These are phyloP conservation scores for Solanum bukasovii DNA, from an alignment of 257 asterid genomes.

Conservation along the genomic window DNA sequence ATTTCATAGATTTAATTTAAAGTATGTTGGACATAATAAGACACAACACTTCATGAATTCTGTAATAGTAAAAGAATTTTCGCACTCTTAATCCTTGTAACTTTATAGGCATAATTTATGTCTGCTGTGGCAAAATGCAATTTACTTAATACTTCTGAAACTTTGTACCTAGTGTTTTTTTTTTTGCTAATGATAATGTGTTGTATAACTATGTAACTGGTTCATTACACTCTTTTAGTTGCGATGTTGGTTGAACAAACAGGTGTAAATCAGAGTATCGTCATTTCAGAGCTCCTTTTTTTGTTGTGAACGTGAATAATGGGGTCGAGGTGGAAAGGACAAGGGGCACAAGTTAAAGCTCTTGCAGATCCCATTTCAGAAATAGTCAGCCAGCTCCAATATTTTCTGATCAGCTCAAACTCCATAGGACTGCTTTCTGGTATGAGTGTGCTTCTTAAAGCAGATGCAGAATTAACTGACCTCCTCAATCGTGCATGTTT, in stretches of 20 bases:
- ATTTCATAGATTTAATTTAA: background rate
- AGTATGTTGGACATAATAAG: background rate
- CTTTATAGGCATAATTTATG: background rate
- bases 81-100: background rate
- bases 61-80: background rate
- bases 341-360: slow-evolving; percentile 31
- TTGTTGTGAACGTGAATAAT: background rate
- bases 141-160: background rate
- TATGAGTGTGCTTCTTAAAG: slow-evolving; percentile 38
- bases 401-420: slow-evolving; percentile 36
- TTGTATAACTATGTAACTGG: background rate
- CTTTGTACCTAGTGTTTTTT: background rate
- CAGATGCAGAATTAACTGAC: slow-evolving; percentile 34
- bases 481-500: slow-evolving; percentile 52
- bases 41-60: no score
- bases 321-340: slow-evolving; percentile 42
- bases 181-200: background rate
- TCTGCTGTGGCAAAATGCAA: background rate
- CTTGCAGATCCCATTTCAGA: slow-evolving; percentile 31
- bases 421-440: slow-evolving; percentile 47
- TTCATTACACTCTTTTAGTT: background rate
- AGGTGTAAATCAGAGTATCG: background rate
- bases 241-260: background rate
- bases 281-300: no score
- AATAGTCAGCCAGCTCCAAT: slow-evolving; percentile 37